These are phyloP conservation scores for Blastosporella zonata DNA, from an alignment of 1,284 basidiomycete genomes.

Conservation along the genomic window DNA sequence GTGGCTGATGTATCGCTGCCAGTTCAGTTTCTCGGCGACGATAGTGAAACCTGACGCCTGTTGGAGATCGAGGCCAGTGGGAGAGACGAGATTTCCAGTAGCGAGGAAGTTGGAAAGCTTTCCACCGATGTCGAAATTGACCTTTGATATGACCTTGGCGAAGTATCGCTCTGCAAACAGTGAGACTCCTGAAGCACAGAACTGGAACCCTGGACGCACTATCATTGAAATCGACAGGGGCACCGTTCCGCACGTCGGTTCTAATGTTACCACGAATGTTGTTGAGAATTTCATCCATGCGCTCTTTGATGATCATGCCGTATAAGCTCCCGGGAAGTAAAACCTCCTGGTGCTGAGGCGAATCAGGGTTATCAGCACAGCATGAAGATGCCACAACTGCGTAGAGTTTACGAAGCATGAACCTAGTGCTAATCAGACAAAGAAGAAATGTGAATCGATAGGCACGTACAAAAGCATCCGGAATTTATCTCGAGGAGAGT, in stretches of 20 bases:
- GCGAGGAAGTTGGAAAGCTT: constrained; percentile 95
- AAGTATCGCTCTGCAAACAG: constrained; percentile 72
- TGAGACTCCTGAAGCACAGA: background rate
- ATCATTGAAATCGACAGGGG: constrained; percentile 83
- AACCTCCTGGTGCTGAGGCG: constrained; percentile 98
- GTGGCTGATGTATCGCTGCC: constrained; percentile 97
- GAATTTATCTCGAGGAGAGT: constrained; percentile 92
- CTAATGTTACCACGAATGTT: constrained; percentile 73
- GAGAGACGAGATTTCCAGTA: constrained; percentile 94
- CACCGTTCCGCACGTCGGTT: constrained; percentile 74
- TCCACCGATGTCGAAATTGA: constrained; percentile 91
- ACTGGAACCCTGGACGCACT: constrained; percentile 44
- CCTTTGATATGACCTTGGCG: constrained; percentile 70
- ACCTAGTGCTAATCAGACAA: constrained; percentile 52
- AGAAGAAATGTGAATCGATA: background rate
- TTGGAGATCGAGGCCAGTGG: constrained; percentile 94
- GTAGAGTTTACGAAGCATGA: constrained; percentile 98
- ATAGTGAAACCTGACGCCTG: constrained; percentile 98
- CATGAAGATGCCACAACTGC: constrained; percentile 89
- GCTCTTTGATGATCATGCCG: constrained; percentile 98
- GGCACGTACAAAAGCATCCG: constrained; percentile 83
- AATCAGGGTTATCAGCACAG: constrained; percentile 96
- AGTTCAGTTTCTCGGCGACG: constrained; percentile 98
- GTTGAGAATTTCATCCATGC: constrained; percentile 87
- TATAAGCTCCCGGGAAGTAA: constrained; percentile 93